A percentile compares a stretch with the other conserved stretches of the same genome.
Conservation (phyloP, 78 protist species). For the Neovahlkampfia damariscottae region DNA sequence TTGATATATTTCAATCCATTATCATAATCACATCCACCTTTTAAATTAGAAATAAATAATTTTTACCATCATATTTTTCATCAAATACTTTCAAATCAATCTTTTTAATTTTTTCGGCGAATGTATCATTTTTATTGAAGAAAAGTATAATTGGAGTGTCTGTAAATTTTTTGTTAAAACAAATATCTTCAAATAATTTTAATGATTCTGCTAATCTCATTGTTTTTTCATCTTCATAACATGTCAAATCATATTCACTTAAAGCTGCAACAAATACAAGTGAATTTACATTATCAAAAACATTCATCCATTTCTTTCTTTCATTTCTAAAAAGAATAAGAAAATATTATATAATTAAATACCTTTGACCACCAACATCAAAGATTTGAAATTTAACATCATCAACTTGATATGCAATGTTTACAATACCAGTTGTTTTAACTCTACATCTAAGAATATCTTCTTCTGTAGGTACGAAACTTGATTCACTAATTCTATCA, state of each 20-base stretch:
- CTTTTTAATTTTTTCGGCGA: conserved; percentile 40
- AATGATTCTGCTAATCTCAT: conserved; percentile 65
- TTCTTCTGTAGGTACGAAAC: conserved; percentile 68
- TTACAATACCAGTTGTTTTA: conserved; percentile 83
- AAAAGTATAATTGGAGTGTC: conserved; percentile 47
- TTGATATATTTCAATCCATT: conserved; percentile 20
- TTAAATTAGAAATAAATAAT: too few relatives aligned
- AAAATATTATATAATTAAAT: too few relatives aligned
- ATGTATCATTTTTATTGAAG: conserved; percentile 62
- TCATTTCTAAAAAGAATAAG: too few relatives aligned
- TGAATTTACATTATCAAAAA: conserved; percentile 60
- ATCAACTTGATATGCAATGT: conserved; percentile 47
- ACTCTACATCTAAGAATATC: conserved; percentile 83
- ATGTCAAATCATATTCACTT: conserved; percentile 54
- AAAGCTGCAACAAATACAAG: conserved; percentile 51
- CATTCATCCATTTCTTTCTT: conserved; percentile 91
- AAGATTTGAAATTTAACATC: conserved; percentile 57
- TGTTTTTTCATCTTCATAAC: conserved; percentile 42
- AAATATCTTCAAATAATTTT: conserved; percentile 44
- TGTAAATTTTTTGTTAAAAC: conserved; percentile 42
- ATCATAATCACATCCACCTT: conserved; percentile 52
- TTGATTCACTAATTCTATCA: conserved; percentile 22
- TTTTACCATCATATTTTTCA: conserved; percentile 45
- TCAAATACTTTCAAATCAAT: conserved; percentile 36
- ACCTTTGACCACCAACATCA: conserved; percentile 93